Conservation (phyloP, 768 basidiomycete genomes). For the Glaciozyma antarctica region DNA sequence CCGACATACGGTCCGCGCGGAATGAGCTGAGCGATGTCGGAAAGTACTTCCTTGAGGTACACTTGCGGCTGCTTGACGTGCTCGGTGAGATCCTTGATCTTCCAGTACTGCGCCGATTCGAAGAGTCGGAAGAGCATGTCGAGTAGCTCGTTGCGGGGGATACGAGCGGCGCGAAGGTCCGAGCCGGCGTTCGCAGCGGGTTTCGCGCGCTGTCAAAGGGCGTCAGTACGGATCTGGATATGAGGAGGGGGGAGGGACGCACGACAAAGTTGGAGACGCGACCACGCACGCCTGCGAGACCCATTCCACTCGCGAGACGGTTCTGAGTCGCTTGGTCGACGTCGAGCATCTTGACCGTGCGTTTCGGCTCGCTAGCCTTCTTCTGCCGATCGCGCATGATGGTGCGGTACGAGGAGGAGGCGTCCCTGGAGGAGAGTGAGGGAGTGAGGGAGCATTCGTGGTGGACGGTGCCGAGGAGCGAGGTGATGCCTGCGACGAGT, state of each 20-base stretch:
- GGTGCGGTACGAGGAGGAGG: constrained; percentile 28
- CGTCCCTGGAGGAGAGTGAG: constrained; percentile 10
- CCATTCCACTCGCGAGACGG: constrained; percentile 29
- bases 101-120: constrained; percentile 70
- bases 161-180: constrained; percentile 54
- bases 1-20: constrained; percentile 72
- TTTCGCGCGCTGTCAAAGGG: constrained; percentile 12
- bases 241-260: background rate
- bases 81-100: constrained; percentile 63
- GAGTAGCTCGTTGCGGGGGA: constrained; percentile 77
- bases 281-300: constrained; percentile 19
- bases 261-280: constrained; percentile 31
- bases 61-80: constrained; percentile 75
- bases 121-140: constrained; percentile 73
- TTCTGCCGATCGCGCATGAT: constrained; percentile 33
- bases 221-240: background rate
- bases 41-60: constrained; percentile 73
- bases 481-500: constrained; percentile 12
- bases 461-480: constrained; percentile 27
- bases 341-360: constrained; percentile 32
- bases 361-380: constrained; percentile 34
- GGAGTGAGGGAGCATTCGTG: constrained; percentile 36
- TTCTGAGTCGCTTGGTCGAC: constrained; percentile 30
- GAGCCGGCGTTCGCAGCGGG: background rate
- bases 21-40: constrained; percentile 65